Base-by-base conservation (phyloP, 139 green algal species). In the Microglena sp. region DNA sequence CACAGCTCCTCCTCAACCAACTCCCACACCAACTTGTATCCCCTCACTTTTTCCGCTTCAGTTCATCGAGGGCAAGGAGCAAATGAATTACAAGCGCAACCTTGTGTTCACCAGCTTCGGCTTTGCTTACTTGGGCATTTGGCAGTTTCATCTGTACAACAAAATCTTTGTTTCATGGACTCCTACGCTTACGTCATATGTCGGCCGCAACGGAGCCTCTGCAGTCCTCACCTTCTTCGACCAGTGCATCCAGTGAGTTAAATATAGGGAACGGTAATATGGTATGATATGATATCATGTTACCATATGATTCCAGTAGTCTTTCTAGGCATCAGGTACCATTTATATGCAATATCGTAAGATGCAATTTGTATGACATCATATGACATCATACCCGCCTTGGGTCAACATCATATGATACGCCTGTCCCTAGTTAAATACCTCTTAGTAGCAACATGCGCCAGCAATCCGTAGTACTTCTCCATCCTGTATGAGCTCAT, bases 201-300 rank as follows among this genome's bases (percentile, higher is more conserved):
- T 93, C 54, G 89, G 89, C 6, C 86, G 92, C 72, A 45, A 55
- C 7, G 86, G 70, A 0, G 79, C 82, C 2, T 84, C 84, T 1
- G 81, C 85, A 7, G 75, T 92, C 44, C 93, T 93, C 62, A 82
- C 78, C 2, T 89, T 92, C 69, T 78, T 96, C n/a, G 89, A 96
- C 77, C 89, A 95, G 60, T 80, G 69, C 30, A 80, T 90, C 31
- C 83, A 91, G 79, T 91, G 63, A 79, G 77, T 72, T 0, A 31
- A 8, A 4, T 66, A 36, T 31, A 35, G 28, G 26, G 11, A 45
- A 45, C 30, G 29, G 15, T 62, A 22, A 30, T 8, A 30, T 29
- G 26, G 30, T 62, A n/a, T n/a, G n/a, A n/a, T n/a, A n/a, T n/a
- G n/a, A n/a, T n/a, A n/a, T n/a, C n/a, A n/a, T n/a, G n/a, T n/a